Evolutionary conservation across 805 yeast genomes (phyloP).

Genomic region (Isabelozyma gotoi): DNA sequence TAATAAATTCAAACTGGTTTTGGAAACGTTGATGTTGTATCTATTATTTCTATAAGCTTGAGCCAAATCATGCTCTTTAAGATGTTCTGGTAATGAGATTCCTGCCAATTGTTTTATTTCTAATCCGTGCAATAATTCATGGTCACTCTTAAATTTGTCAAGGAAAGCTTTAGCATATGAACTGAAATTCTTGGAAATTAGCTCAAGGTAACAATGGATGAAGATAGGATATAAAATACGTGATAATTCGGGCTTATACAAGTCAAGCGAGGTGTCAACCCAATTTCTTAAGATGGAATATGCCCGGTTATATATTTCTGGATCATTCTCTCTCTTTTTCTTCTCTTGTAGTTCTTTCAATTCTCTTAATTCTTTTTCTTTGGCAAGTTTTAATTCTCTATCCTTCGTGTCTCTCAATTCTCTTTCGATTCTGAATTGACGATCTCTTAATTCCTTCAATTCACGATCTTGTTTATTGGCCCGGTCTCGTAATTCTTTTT

Average conservation of each 20-base stretch:
- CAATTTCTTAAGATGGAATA: constrained; percentile 79
- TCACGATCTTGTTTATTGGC: constrained; percentile 29
- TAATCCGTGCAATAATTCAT: constrained; percentile 68
- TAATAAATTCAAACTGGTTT: constrained; percentile 80
- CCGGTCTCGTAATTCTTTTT: constrained; percentile 27
- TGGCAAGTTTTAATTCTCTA: constrained; percentile 33
- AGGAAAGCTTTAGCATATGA: constrained; percentile 71
- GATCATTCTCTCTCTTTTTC: constrained; percentile 51
- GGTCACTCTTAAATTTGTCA: constrained; percentile 72
- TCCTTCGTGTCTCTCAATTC: constrained; percentile 41
- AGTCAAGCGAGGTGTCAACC: constrained; percentile 88
- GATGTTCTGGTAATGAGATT: constrained; percentile 75
- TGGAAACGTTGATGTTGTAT: constrained; percentile 73
- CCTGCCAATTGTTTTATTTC: constrained; percentile 75
- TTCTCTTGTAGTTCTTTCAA: constrained; percentile 43
- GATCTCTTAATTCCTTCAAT: constrained; percentile 34
- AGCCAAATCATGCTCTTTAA: constrained; percentile 80
- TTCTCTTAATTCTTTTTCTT: constrained; percentile 39
- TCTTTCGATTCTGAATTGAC: constrained; percentile 30
- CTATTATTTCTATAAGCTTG: constrained; percentile 69
- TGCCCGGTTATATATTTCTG: constrained; percentile 75
- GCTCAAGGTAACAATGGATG: constrained; percentile 80
- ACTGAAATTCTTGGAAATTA: constrained; percentile 62
- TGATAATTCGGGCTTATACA: constrained; percentile 84
- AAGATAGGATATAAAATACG: constrained; percentile 89